Percentiles rank a stretch among this genome's conserved stretches.
These are phyloP conservation scores for Phytophthora podocarpi DNA, from an alignment of 352 stramenopile species.

Conservation along the genomic window DNA sequence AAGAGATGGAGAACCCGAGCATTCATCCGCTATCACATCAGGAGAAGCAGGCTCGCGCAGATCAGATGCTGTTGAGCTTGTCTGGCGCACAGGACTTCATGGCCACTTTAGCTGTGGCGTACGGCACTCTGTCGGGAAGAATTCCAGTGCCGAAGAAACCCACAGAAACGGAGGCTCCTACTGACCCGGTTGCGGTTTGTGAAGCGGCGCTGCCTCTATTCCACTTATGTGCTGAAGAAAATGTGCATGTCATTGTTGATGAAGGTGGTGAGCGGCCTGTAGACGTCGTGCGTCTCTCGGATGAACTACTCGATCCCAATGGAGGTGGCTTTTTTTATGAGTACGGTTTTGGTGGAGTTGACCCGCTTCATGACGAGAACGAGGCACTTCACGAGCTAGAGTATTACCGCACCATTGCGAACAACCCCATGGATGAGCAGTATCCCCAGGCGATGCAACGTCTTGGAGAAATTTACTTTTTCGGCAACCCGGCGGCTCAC, in stretches of 20 bases:
- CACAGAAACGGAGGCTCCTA: background rate
- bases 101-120: conserved; percentile 62
- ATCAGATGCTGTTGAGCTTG: conserved; percentile 41
- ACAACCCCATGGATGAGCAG: conserved; percentile 64
- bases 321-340: conserved; percentile 25
- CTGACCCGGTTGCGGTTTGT: conserved; percentile 30
- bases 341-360: conserved; percentile 21
- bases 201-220: conserved; percentile 51
- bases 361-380: conserved; percentile 35
- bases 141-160: conserved; percentile 22
- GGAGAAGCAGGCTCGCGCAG: conserved; percentile 38
- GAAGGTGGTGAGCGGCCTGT: conserved; percentile 48
- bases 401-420: conserved; percentile 66
- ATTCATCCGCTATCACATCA: conserved; percentile 15
- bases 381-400: conserved; percentile 61
- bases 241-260: conserved; percentile 55
- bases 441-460: conserved; percentile 62
- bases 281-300: conserved; percentile 56
- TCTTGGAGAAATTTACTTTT: conserved; percentile 77
- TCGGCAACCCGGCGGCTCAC: conserved; percentile 64
- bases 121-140: conserved; percentile 50
- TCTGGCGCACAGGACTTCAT: conserved; percentile 49
- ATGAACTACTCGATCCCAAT: conserved; percentile 38
- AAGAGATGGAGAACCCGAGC: conserved; percentile 20
- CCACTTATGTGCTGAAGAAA: conserved; percentile 61